phyloP scores from a whole-genome alignment of 495 filamentous ascomycete species.

The Aspergillus bertholletiae region DNA sequence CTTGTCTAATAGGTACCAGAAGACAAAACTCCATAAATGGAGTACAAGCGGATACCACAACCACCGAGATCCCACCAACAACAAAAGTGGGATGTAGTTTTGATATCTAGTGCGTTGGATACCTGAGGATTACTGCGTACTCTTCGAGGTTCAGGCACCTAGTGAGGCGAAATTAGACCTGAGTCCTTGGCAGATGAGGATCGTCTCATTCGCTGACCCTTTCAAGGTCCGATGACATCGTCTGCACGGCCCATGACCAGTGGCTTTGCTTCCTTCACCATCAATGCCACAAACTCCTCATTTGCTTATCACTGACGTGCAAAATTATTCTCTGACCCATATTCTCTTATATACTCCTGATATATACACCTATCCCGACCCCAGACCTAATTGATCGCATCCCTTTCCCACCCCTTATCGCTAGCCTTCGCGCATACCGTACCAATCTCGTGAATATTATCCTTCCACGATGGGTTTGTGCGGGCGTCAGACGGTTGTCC shows the following conservation, averaged over 20 bases:
- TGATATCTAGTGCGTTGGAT: not conserved
- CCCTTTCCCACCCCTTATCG: not conserved
- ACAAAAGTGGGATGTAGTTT: not conserved
- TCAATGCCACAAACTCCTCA: not conserved
- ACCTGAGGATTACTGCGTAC: not conserved
- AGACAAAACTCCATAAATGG: not conserved
- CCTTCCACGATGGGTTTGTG: constrained; percentile 43
- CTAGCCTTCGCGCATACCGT: constrained; percentile 1
- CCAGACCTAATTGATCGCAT: not conserved
- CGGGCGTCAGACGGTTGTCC: constrained; percentile 73
- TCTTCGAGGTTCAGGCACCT: constrained; percentile 12
- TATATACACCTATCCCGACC: not conserved
- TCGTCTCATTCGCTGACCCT: constrained; percentile 38
- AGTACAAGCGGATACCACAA: not conserved
- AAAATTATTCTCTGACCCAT: not conserved
- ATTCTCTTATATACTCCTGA: constrained; percentile 3
- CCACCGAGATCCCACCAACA: not conserved
- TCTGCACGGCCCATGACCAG: constrained; percentile 30
- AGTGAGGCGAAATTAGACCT: constrained; percentile 9
- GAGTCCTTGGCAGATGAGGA: constrained; percentile 28
- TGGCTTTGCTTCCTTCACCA: constrained; percentile 11
- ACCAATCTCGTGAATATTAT: not conserved
- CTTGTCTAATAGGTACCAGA: not conserved
- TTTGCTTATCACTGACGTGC: not conserved
- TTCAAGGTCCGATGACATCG: constrained; percentile 41